phyloP scores from a whole-genome alignment of 768 basidiomycete genomes.

The Xerocomellus chrysenteron region DNA sequence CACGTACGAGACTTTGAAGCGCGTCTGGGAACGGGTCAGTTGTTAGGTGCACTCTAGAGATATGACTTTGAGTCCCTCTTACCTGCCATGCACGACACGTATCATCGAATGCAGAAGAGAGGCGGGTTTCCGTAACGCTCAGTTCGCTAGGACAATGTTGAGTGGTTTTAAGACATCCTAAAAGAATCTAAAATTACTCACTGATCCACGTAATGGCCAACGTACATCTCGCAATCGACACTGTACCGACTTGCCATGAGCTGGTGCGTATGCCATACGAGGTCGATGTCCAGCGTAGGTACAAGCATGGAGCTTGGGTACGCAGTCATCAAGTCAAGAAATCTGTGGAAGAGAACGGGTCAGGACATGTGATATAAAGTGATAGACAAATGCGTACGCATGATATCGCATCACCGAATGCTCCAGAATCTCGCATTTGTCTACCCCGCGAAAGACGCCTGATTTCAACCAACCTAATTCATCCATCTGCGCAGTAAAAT shows the following conservation, averaged over 20 bases:
- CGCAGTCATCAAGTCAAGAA: conserved; percentile 55
- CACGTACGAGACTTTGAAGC: conserved; percentile 53
- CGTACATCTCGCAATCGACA: conserved; percentile 40
- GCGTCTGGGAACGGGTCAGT: conserved; percentile 25
- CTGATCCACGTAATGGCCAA: conserved; percentile 56
- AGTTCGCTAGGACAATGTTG: conserved; percentile 40
- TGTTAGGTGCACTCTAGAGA: not conserved
- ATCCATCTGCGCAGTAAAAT: conserved; percentile 54
- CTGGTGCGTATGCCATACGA: conserved; percentile 77
- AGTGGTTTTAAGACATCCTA: not conserved
- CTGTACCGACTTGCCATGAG: conserved; percentile 49
- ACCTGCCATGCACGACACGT: conserved; percentile 57
- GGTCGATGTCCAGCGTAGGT: conserved; percentile 72
- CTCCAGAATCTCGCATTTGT: conserved; percentile 41
- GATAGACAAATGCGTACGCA: conserved; percentile 38
- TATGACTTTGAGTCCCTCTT: not conserved
- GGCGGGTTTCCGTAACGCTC: conserved; percentile 45
- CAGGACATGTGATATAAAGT: not conserved
- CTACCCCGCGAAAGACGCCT: conserved; percentile 37
- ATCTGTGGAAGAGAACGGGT: conserved; percentile 29
- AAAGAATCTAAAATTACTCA: conserved; percentile 28
- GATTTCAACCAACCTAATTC: conserved; percentile 51
- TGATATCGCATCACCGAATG: conserved; percentile 59
- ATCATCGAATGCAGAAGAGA: conserved; percentile 47
- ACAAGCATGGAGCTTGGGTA: conserved; percentile 46